Conservation (phyloP, 257 asterid species). For the Penstemon eatonii region DNA sequence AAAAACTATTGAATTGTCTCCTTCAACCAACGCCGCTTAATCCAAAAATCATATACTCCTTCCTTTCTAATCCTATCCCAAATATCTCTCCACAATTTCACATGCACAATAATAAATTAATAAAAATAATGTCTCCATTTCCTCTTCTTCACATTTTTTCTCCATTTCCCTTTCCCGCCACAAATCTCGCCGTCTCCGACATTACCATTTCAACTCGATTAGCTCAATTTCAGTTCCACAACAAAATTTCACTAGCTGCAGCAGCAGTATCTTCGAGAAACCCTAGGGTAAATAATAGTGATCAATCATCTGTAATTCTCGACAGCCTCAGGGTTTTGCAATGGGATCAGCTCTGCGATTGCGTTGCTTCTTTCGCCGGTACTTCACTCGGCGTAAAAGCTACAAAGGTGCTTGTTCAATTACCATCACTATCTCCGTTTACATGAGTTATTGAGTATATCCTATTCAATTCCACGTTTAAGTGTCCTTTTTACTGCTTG, state of each 20-base stretch:
- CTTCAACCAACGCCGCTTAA: too few relatives aligned
- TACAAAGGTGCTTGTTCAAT: conserved; percentile 45
- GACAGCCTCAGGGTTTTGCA: conserved; percentile 88
- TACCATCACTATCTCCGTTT: background rate
- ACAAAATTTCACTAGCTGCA: conserved; percentile 15
- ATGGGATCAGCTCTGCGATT: conserved; percentile 85
- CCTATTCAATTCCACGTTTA: too few relatives aligned
- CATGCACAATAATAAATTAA: too few relatives aligned
- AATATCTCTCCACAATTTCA: too few relatives aligned
- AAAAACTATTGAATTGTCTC: too few relatives aligned
- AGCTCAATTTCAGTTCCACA: conserved; percentile 30
- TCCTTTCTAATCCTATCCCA: too few relatives aligned
- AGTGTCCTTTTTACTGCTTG: too few relatives aligned
- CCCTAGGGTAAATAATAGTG: conserved; percentile 6
- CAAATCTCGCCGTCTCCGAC: conserved; percentile 20
- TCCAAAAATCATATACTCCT: too few relatives aligned
- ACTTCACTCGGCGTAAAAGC: conserved; percentile 70
- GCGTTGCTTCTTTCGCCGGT: conserved; percentile 87
- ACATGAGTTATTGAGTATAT: background rate
- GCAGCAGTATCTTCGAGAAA: conserved; percentile 27
- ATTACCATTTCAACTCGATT: conserved; percentile 19
- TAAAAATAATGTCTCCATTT: conserved; percentile 28
- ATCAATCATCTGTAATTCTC: conserved; percentile 47
- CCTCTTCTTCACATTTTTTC: conserved; percentile 23
- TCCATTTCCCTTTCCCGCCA: conserved; percentile 19